Evolutionary conservation across 495 filamentous ascomycete species (phyloP).

Genomic region (Apiosordaria backusii): DNA sequence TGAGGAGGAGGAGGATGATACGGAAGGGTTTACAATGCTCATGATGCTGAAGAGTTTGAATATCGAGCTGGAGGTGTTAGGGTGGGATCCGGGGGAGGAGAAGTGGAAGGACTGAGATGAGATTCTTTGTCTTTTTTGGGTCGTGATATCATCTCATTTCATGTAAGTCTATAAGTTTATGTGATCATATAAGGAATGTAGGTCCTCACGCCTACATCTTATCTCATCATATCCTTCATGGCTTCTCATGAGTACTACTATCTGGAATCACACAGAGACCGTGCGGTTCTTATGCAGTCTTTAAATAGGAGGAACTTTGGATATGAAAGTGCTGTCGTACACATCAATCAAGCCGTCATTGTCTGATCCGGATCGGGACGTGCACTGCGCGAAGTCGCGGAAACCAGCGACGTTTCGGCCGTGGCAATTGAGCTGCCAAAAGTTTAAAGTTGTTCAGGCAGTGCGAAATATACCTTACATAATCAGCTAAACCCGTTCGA

Average conservation of each 20-base stretch:
- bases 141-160: neutral
- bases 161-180: neutral
- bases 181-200: neutral
- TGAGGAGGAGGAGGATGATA: conserved; percentile 20
- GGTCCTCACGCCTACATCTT: neutral
- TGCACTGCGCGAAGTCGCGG: neutral
- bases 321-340: neutral
- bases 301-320: neutral
- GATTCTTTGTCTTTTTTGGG: neutral
- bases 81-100: conserved; percentile 28
- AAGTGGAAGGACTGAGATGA: conserved; percentile 27
- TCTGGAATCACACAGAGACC: neutral
- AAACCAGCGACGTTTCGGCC: neutral
- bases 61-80: conserved; percentile 30
- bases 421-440: neutral
- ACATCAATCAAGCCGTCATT: neutral
- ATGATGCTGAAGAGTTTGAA: conserved; percentile 35
- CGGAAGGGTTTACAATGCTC: conserved; percentile 31
- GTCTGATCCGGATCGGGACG: neutral
- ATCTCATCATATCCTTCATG: neutral
- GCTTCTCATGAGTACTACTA: too few relatives aligned
- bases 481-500: conserved; percentile 3
- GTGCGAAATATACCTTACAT: conserved; percentile 1
- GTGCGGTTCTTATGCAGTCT: neutral
- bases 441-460: neutral